Base-by-base conservation (phyloP, 2,329 filamentous ascomycete genomes). In the Cylindrodendrum hubeiense region DNA sequence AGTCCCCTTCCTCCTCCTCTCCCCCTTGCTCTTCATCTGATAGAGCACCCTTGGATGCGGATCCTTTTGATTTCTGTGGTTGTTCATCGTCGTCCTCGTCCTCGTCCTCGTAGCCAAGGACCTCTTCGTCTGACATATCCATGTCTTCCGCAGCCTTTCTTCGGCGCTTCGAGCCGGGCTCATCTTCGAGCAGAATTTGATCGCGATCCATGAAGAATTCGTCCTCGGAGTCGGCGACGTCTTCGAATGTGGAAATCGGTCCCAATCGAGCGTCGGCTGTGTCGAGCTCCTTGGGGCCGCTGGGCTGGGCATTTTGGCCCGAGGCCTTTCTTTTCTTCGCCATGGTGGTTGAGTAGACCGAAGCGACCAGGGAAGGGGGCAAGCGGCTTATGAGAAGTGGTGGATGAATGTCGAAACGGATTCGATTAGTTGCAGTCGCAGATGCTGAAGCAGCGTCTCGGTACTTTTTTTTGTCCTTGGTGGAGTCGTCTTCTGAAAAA, bases 141-240 rank as follows among this genome's bases (percentile, higher is more conserved):
- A 90, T 79, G 39, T 89, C 88, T 66, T 96, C 89, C 75, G 95
- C 91, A 62, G 90, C 85, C 72, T 90, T 91, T 73, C 91, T 89
- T 75, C 90, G 86, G 69, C 93, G 90, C 83, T 98, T 98, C 30
- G 90, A 90, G 41, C 89, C 87, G 15, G 91, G 93, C 34, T 87
- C 91, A 71, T 97, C 94, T 30, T 97, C 93, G 39, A 99, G 86
- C 74, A 95, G 81, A 67, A 99, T 90, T 76, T 93, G 91, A 80
- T 99, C 96, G 69, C 92, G 89, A 69, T 95, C 91, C 65, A 95
- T 85, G 75, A 95, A 93, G 78, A 97, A 97, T 77, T 97, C 94
- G 79, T 99, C 96, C 79, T 97, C 94, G 1, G 94, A 97, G 78
- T 98, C 91, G 70, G 95, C 93, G 72, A 99, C 91, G 80, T 97